Evolutionary conservation across 2,329 filamentous ascomycete species (phyloP), one percentile per base, ranked within the genome.

Genomic region (Chrysosporium queenslandicum): DNA sequence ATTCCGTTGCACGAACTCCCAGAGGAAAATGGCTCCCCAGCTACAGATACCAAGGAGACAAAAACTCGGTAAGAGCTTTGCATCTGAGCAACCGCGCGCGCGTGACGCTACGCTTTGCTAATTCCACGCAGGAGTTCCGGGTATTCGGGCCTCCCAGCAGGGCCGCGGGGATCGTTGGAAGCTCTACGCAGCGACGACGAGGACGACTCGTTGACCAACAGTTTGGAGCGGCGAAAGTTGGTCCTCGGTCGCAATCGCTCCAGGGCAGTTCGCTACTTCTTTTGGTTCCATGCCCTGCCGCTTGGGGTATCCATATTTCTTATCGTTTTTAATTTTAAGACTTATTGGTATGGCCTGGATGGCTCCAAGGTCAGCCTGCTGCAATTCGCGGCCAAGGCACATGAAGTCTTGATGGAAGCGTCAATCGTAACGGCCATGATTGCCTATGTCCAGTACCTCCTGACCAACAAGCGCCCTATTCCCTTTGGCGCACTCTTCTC

Each of bases 401-500:
- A 41, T 41, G 47, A 50, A n/a, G 14, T 50, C 20, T 18, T 50
- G 8, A 50, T 50, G 47, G 34, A 50, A 12, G n/a, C 39, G 8
- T 50, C 47, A 14, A 50, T 50, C 16, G 16, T 27, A n/a, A 29
- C 21, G 4, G 21, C 29, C 14, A 29, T 50, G 47, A 23, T 50
- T 27, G 47, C 47, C 29, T 50, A 50, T n/a, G 3, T 42, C 11
- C 36, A 50, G 16, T 50, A 50, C 25, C 47, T 41, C 9, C 47
- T 50, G 2, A 41, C 37, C 12, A 36, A 50, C 16, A 32, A 20
- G 9, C n/a, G 8, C 11, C 18, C 29, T 11, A 20, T 56, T 32
- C 46, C 52, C 27, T 30, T 52, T 36, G 18, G 55, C 41, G 20
- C 53, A 41, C 21, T 56, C 27, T 37, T 49, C 51, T 55, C 46